These are phyloP conservation scores for Aspergillus felis DNA, from an alignment of 2,329 filamentous ascomycete species.

Conservation along the genomic window DNA sequence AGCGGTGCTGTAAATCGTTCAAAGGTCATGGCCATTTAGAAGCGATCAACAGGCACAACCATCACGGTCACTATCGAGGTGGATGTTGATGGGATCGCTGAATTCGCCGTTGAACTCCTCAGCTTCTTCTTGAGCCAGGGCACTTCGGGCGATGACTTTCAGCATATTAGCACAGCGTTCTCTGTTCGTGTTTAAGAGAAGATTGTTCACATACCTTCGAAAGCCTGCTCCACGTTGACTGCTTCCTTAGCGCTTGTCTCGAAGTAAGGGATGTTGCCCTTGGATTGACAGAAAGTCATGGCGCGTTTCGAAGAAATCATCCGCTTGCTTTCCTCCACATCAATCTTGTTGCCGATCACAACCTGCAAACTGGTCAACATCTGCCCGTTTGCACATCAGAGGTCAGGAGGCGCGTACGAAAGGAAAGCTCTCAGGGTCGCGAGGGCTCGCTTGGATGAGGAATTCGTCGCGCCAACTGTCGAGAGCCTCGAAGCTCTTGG, in stretches of 20 bases:
- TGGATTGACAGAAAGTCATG: constrained; percentile 95
- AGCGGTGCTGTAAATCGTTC: constrained; percentile 15
- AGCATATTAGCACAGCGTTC: constrained; percentile 9
- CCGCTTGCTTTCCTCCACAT: constrained; percentile 95
- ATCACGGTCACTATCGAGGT: constrained; percentile 88
- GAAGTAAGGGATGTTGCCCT: constrained; percentile 96
- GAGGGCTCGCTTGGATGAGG: constrained; percentile 90
- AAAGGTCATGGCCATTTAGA: constrained; percentile 22
- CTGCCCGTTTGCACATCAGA: background rate
- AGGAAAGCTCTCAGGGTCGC: constrained; percentile 95
- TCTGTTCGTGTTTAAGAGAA: background rate
- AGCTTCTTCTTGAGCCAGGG: constrained; percentile 91
- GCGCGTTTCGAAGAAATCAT: constrained; percentile 95
- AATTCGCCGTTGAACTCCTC: constrained; percentile 98
- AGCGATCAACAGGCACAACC: constrained; percentile 78
- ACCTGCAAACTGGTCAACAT: constrained; percentile 52
- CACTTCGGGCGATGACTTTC: constrained; percentile 90
- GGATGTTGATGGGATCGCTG: constrained; percentile 96
- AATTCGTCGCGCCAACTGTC: constrained; percentile 99
- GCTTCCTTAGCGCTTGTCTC: constrained; percentile 99
- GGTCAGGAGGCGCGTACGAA: constrained; percentile 59
- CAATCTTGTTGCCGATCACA: constrained; percentile 97
- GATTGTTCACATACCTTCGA: constrained; percentile 54
- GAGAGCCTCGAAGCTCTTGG: constrained; percentile 97
- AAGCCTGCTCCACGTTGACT: constrained; percentile 91